Evolutionary conservation across 2,329 filamentous ascomycete species (phyloP), one percentile per base, ranked within the genome.

Genomic region (Graphilbum ipis-grandicollis): DNA sequence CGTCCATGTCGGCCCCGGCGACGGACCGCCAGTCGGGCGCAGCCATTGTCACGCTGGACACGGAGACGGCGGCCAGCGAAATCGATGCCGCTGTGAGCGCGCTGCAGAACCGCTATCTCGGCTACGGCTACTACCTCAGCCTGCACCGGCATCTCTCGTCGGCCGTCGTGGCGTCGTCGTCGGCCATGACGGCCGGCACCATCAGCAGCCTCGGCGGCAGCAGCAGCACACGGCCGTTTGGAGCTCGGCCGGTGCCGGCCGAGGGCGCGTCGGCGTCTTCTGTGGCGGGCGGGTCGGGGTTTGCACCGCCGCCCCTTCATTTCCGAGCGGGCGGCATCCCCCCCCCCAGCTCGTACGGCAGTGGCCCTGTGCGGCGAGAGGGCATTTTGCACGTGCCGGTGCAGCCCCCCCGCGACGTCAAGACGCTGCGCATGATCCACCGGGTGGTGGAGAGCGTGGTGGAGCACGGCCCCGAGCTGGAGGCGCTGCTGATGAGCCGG

Each of bases 401-500:
- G 12, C 72, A 73, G 42, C 66, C 79, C 7, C 88, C 88, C 2
- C 66, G 70, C 6, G 80, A 94, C 47, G 68, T 93, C 35, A 78
- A 75, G 44, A 79, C 79, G 42, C 62, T 94, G 1, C 76, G 76
- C 40, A 66, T 92, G 32, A 92, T 96, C 42, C 88, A 96, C 58
- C 86, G 79, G 52, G 80, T 85, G 0, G 68, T 93, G 25, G 88
- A 96, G 50, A 68, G 70, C 3, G 63, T 96, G 0, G 60, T 94
- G 9, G 71, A 75, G 18, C 74, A 90, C 46, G 85, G 86, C 0
- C 74, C 82, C 0, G 83, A 90, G 49, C 92, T 93, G 42, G 90
- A 98, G 56, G 85, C 86, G 5, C 63, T 93, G 2, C 66, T 98
- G 7, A 96, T 96, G 90, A 79, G 77, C 35, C 68, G 82, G 15